phyloP scores from a whole-genome alignment of 2,329 filamentous ascomycete species.

The Hymenoscyphus linearis region DNA sequence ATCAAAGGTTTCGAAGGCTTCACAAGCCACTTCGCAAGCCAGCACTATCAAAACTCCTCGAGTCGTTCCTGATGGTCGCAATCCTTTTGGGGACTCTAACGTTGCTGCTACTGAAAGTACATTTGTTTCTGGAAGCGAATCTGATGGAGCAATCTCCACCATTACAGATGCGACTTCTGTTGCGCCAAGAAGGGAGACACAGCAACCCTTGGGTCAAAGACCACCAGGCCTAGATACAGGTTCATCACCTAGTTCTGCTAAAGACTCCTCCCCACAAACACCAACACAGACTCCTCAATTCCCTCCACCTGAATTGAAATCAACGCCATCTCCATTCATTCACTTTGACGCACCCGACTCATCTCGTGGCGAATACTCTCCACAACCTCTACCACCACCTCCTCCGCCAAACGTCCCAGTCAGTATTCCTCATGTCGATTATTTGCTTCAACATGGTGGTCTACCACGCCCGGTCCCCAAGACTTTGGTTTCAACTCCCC shows the following conservation, averaged over 20 bases:
- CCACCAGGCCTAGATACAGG: constrained; percentile 26
- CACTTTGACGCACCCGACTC: constrained; percentile 34
- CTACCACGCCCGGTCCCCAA: constrained; percentile 66
- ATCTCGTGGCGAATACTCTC: constrained; percentile 27
- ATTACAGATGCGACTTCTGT: constrained; percentile 38
- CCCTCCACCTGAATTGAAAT: constrained; percentile 28
- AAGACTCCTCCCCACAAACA: constrained; percentile 55
- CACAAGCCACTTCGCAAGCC: constrained; percentile 37
- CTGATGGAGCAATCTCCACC: constrained; percentile 30
- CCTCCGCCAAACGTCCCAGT: constrained; percentile 52
- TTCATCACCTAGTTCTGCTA: constrained; percentile 44
- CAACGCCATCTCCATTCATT: constrained; percentile 30
- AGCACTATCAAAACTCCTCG: constrained; percentile 44
- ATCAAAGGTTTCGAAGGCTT: constrained; percentile 50
- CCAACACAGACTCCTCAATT: constrained; percentile 52
- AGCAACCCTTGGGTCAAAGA: constrained; percentile 35
- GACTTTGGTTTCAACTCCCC: constrained; percentile 63
- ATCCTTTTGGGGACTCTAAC: constrained; percentile 15
- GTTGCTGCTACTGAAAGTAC: constrained; percentile 11
- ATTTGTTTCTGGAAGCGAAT: constrained; percentile 24
- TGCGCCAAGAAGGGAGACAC: constrained; percentile 32
- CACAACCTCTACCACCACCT: constrained; percentile 66
- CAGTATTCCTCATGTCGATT: constrained; percentile 80
- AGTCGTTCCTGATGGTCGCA: constrained; percentile 31
- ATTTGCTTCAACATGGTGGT: constrained; percentile 84